Percentiles rank a stretch among this genome's conserved stretches.
Evolutionary conservation across 2,329 filamentous ascomycete genomes (phyloP).

Genomic region (Periconia digitata): DNA sequence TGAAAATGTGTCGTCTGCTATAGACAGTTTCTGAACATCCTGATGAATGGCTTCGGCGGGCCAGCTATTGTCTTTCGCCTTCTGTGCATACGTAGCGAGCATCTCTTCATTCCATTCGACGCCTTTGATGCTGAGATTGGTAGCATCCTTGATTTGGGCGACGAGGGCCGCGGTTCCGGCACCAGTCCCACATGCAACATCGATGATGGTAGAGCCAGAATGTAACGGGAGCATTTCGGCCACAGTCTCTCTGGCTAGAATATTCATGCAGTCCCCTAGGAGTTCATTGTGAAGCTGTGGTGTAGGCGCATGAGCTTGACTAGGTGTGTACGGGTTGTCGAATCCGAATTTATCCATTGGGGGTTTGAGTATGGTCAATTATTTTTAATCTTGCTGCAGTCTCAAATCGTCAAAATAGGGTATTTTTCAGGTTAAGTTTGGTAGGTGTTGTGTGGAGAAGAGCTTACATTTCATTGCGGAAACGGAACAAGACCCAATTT

Average conservation of each 20-base stretch:
- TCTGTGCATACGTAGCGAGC: slow-evolving; percentile 6
- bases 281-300: slow-evolving; percentile 13
- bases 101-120: slow-evolving; percentile 9
- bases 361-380: too few species aligned
- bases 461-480: too few species aligned
- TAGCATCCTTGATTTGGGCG: not conserved
- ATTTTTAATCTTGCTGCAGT: too few species aligned
- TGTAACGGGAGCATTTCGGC: slow-evolving; percentile 4
- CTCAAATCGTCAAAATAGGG: too few species aligned
- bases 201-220: slow-evolving; percentile 5
- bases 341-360: slow-evolving; percentile 10
- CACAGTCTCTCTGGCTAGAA: slow-evolving; percentile 8
- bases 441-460: too few species aligned
- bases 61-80: slow-evolving; percentile 1
- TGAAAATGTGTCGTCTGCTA: slow-evolving; percentile 10
- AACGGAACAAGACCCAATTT: too few species aligned
- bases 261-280: slow-evolving; percentile 12
- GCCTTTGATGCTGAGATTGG: slow-evolving; percentile 1
- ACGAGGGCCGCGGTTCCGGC: slow-evolving; percentile 10
- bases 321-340: slow-evolving; percentile 8
- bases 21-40: slow-evolving; percentile 4
- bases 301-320: slow-evolving; percentile 9
- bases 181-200: slow-evolving; percentile 15
- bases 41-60: slow-evolving; percentile 9
- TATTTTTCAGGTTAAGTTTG: too few species aligned